Evolutionary conservation across 1,284 basidiomycete species (phyloP).

Genomic region (Erythrobasidium hasegawianum): DNA sequence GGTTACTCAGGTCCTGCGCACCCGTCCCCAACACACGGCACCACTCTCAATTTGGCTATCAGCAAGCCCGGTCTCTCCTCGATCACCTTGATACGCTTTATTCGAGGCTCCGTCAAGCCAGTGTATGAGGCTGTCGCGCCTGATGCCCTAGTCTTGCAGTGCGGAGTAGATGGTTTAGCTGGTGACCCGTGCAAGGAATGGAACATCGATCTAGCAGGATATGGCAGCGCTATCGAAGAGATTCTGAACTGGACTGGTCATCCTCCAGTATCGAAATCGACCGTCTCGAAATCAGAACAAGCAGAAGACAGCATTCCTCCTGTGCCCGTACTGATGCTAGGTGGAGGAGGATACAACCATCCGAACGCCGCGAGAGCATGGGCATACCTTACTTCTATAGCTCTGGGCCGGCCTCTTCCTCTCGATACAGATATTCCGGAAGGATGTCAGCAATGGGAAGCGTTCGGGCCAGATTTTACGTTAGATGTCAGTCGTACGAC

Average conservation of each 20-base stretch:
- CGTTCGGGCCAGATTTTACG: constrained; percentile 14
- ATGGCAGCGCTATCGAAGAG: constrained; percentile 67
- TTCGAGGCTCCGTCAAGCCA: constrained; percentile 59
- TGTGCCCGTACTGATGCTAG: constrained; percentile 37
- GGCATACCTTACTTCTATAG: constrained; percentile 71
- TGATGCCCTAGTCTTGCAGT: constrained; percentile 75
- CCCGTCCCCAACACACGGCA: constrained; percentile 23
- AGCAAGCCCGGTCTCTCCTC: constrained; percentile 52
- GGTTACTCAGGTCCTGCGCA: constrained; percentile 26
- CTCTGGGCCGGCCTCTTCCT: constrained; percentile 54
- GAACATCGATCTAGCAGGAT: constrained; percentile 66
- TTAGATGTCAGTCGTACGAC: constrained; percentile 8
- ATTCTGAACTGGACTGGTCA: constrained; percentile 60
- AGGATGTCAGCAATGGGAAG: constrained; percentile 11
- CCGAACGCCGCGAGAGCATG: constrained; percentile 79
- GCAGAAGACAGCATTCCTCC: constrained; percentile 18
- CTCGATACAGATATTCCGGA: constrained; percentile 8
- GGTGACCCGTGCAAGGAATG: constrained; percentile 74
- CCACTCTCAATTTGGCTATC: constrained; percentile 37
- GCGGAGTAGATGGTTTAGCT: constrained; percentile 78
- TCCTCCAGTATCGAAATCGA: constrained; percentile 56
- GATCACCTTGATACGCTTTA: constrained; percentile 61
- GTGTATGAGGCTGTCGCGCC: constrained; percentile 65
- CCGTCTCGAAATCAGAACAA: constrained; percentile 32
- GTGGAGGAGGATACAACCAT: constrained; percentile 69